Evolutionary conservation across 805 yeast species (phyloP).

Genomic region (Candida rishiriensis): DNA sequence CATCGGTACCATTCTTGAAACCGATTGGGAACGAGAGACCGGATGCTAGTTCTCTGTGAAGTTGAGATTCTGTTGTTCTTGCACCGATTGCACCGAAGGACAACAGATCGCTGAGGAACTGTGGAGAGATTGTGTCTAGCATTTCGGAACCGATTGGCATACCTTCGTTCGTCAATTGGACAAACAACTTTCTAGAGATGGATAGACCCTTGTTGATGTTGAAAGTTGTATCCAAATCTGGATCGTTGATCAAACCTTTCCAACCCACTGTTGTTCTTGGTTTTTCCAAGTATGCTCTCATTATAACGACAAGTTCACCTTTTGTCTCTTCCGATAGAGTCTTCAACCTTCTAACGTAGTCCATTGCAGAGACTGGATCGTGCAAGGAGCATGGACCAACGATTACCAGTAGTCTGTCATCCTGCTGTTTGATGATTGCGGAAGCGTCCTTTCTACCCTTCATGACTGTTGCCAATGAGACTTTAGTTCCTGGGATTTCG

Average conservation of each 20-base stretch:
- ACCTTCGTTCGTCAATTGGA: slow-evolving; percentile 71
- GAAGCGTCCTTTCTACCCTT: slow-evolving; percentile 77
- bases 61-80: slow-evolving; percentile 96
- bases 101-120: slow-evolving; percentile 87
- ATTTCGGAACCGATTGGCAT: slow-evolving; percentile 53
- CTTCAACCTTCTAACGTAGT: slow-evolving; percentile 71
- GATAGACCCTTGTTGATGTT: slow-evolving; percentile 93
- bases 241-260: slow-evolving; percentile 98
- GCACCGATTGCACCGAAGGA: slow-evolving; percentile 99
- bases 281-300: slow-evolving; percentile 98
- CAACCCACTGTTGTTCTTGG: slow-evolving; percentile 99
- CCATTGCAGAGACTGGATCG: slow-evolving; percentile 84
- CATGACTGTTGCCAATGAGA: slow-evolving; percentile 58
- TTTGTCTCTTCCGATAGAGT: slow-evolving; percentile 64
- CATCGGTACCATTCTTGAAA: slow-evolving; percentile 97
- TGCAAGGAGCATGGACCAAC: slow-evolving; percentile 98
- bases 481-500: slow-evolving; percentile 65
- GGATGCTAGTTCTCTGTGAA: slow-evolving; percentile 94
- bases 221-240: slow-evolving; percentile 87
- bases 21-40: slow-evolving; percentile 98
- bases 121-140: slow-evolving; percentile 97
- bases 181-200: slow-evolving; percentile 79
- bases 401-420: slow-evolving; percentile 78
- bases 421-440: slow-evolving; percentile 65
- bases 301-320: slow-evolving; percentile 75